phyloP scores from a whole-genome alignment of 1,284 basidiomycete genomes.

The Schizophyllum amplum region DNA sequence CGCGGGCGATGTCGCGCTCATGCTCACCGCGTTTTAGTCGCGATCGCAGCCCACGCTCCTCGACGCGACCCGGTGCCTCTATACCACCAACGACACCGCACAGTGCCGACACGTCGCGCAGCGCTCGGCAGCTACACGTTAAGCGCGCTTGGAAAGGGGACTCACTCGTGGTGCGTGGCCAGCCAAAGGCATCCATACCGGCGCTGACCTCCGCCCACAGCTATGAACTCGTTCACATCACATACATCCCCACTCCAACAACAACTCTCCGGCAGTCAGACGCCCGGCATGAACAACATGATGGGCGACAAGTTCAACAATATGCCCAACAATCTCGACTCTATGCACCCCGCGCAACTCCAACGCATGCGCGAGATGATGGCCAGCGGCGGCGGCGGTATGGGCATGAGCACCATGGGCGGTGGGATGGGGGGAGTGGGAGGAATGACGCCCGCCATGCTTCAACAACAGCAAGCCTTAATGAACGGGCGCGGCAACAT shows the following conservation, averaged over 20 bases:
- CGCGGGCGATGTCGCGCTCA: background rate
- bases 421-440: slow-evolving; percentile 8
- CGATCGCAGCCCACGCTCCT: background rate
- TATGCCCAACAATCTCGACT: background rate
- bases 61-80: background rate
- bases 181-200: background rate
- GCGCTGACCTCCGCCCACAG: background rate
- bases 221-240: background rate
- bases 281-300: background rate
- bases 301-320: background rate
- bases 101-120: background rate
- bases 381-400: background rate
- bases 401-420: slow-evolving; percentile 1
- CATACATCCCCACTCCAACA: no score
- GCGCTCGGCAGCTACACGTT: background rate
- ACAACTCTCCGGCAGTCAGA: background rate
- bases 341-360: background rate
- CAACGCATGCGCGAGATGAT: background rate
- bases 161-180: background rate
- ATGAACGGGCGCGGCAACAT: slow-evolving; percentile 17
- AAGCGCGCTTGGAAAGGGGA: background rate
- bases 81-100: background rate
- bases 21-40: background rate
- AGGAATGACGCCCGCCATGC: slow-evolving; percentile 7
- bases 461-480: slow-evolving; percentile 8